Conservation (phyloP, 208 protist species). For the Leishmania lainsoni region DNA sequence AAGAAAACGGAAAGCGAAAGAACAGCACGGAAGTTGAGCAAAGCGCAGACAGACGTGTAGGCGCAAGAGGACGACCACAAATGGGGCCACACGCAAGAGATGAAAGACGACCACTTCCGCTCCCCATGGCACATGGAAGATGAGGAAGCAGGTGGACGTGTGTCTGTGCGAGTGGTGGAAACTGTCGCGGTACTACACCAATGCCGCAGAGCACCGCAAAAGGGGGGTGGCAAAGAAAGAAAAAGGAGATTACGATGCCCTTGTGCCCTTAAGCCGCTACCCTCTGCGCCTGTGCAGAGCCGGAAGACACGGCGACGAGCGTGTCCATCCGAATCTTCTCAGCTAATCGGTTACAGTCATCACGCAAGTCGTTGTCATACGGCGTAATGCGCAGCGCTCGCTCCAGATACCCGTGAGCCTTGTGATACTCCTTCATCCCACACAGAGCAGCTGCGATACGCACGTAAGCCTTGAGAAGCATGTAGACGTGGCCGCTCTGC, state of each 20-base stretch:
- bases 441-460: conserved; percentile 80
- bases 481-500: conserved; percentile 86
- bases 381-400: conserved; percentile 87
- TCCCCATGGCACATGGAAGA: not conserved
- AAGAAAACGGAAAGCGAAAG: not conserved
- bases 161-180: not conserved
- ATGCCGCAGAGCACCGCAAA: not conserved
- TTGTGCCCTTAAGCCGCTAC: conserved; percentile 3
- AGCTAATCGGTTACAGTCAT: conserved; percentile 83
- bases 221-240: not conserved
- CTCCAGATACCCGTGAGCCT: conserved; percentile 76
- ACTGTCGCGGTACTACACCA: not conserved
- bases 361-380: conserved; percentile 92
- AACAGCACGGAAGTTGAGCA: too few relatives aligned
- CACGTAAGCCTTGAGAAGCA: conserved; percentile 92
- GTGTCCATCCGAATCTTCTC: conserved; percentile 92
- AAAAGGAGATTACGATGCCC: not conserved
- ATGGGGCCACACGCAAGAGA: not conserved
- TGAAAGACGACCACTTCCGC: not conserved
- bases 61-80: not conserved
- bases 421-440: conserved; percentile 77
- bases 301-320: conserved; percentile 71
- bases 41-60: not conserved
- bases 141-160: not conserved
- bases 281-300: not conserved